Base-by-base conservation (phyloP, 345 rosid genomes). In the Pelargonium nanum region DNA sequence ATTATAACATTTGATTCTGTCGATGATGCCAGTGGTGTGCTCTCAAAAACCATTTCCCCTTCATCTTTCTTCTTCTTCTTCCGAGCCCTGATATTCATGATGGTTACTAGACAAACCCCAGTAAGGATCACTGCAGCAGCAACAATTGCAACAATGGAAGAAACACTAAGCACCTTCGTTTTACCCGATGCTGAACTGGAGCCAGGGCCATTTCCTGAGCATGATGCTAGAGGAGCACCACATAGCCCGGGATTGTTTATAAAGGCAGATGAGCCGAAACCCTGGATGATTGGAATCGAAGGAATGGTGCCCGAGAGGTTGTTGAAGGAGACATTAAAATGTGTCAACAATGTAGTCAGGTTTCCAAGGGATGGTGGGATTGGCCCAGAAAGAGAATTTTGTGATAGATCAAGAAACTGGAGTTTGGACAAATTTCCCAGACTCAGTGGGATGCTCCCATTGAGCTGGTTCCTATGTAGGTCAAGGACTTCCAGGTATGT, bases 121-220 rank as follows among this genome's bases (percentile, higher is more conserved):
- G 79, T 56, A 57, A 93, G 79, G 79, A 93, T 93, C 78, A 82
- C 59, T 51, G 94, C 89, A 22, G 94, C 91, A 0, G 97, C 97
- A 22, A 83, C 74, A 61, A 93, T 93, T n/a, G 84, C 89, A 48
- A 93, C 72, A 72, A 93, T 85, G 56, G 75, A 96, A 17, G 99
- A 83, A 70, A 74, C 83, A 63, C 88, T 83, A 32, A 89, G 83
- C 65, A 82, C 78, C 55, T 70, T 73, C 5, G 81, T 74, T 30
- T 69, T 78, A 66, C 72, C 73, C 17, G 83, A 44, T 52, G 62
- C 26, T 34, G 76, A 55, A 51, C 66, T 2, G 0, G 74, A 57
- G 65, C 74, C 75, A 69, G 32, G 70, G 63, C 76, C 60, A 20
- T 57, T 66, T 30, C 44, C 59, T n/a, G 78, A 75, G 79, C 98